Evolutionary conservation across 1,284 basidiomycete genomes (phyloP), one percentile per base, ranked within the genome.

Genomic region (Pterula multifida): DNA sequence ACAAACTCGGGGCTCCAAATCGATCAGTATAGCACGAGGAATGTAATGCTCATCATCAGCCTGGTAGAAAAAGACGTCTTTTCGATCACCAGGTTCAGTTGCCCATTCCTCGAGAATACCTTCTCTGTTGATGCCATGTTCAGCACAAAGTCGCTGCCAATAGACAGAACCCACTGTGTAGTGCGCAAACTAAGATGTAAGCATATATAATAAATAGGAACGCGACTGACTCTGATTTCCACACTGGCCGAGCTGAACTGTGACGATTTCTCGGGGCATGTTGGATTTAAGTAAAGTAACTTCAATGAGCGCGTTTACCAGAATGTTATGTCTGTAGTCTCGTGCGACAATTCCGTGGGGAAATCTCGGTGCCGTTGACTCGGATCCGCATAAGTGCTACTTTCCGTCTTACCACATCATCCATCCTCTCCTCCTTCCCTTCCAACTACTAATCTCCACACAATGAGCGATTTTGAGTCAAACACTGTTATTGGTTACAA

Each of bases 1-100:
- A 65, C 85, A 61, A 62, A 95, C 95, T 63, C 96, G 75, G 45
- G 96, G 96, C 64, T 99, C 96, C n/a, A 97, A 77, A 68, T 99
- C 96, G 51, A 98, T 85, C 22, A 98, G 77, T 55, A 98, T 95
- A 2, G 96, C 91, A 50, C 96, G 79, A 6, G 96, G 96, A 57
- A 98, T 94, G 65, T 98, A 99, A 62, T 98, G 95, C 64, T 98
- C 96, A 63, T 99, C 96, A 65, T 99, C 96, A 11, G 96, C 96
- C 65, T 98, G 96, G 66, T 99, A 99, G 70, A 99, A 99, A 70
- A 99, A 99, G 39, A 98, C 95, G 67, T 99, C 96, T 63, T 98
- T 99, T 58, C 96, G 76, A 67, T 98, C 96, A 2, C 90, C 88
- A 25, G 88, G 89, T 60, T 94, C 91, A 2, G 86, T 89, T 2